phyloP scores from a whole-genome alignment of 345 rosid species.

The Salix udensis region DNA sequence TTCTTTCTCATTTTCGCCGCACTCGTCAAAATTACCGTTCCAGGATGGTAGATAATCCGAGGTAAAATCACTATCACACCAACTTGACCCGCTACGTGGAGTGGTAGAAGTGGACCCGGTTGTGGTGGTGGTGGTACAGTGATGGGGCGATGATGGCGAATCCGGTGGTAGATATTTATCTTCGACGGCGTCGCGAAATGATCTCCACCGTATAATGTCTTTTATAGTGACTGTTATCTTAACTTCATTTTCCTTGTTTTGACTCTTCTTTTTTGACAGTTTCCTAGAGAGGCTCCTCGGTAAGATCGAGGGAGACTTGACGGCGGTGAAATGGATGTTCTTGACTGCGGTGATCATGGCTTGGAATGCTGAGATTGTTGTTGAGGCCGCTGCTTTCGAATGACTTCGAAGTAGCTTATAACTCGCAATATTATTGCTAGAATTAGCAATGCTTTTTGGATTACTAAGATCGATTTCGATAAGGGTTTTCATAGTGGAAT shows the following conservation, averaged over 20 bases:
- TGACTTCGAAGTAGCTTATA: conserved; percentile 34
- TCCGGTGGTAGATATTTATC: conserved; percentile 30
- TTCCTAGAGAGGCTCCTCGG: conserved; percentile 51
- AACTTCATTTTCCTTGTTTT: conserved; percentile 5
- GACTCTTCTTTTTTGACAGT: conserved; percentile 24
- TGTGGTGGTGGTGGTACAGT: conserved; percentile 36
- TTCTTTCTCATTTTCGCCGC: conserved; percentile 14
- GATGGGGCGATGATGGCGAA: conserved; percentile 27
- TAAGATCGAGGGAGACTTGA: conserved; percentile 41
- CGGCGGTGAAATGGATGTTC: conserved; percentile 30
- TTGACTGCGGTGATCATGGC: conserved; percentile 50
- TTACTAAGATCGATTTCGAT: conserved; percentile 8
- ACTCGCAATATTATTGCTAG: conserved; percentile 1
- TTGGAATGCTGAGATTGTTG: conserved; percentile 37
- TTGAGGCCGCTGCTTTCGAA: conserved; percentile 34
- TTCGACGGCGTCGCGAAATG: conserved; percentile 59
- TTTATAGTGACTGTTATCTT: conserved; percentile 41
- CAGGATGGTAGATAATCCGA: conserved; percentile 55
- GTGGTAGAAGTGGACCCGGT: conserved; percentile 35
- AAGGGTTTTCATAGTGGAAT: conserved; percentile 3
- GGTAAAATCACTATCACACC: conserved; percentile 82
- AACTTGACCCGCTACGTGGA: conserved; percentile 51
- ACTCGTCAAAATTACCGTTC: conserved; percentile 33
- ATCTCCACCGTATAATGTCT: conserved; percentile 84
- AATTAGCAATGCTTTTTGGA: neutral